Conservation (phyloP, 768 basidiomycete species). For the Suillus decipiens region DNA sequence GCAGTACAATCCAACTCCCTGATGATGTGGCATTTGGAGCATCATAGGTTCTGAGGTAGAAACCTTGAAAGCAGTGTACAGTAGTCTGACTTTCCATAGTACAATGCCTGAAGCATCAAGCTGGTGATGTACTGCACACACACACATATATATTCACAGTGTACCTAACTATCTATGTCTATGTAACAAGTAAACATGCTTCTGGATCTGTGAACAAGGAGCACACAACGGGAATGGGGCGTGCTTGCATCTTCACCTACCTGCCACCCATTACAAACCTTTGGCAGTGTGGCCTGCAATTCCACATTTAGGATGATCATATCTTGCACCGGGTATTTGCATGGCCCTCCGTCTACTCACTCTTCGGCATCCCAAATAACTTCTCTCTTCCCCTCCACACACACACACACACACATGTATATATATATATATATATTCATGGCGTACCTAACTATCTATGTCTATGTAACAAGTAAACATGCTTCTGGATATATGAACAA, state of each 20-base stretch:
- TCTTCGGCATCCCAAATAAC: slow-evolving; percentile 24
- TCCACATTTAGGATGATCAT: not conserved
- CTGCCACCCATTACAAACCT: not conserved
- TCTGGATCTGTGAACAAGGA: not conserved
- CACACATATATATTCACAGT: not conserved
- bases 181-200: not conserved
- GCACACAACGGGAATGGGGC: too few relatives aligned
- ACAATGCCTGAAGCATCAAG: too few relatives aligned
- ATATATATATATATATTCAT: not conserved
- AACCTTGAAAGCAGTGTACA: too few relatives aligned
- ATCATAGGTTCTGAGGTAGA: too few relatives aligned
- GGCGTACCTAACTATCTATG: not conserved
- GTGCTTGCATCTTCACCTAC: slow-evolving; percentile 1
- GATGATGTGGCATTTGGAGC: too few relatives aligned
- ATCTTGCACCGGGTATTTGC: not conserved
- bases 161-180: not conserved
- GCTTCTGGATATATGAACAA: not conserved
- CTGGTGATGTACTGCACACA: too few relatives aligned
- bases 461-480: not conserved
- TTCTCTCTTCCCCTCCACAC: slow-evolving; percentile 33
- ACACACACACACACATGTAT: too few relatives aligned
- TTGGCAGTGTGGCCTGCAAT: too few relatives aligned
- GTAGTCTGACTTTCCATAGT: too few relatives aligned
- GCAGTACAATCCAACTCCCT: too few relatives aligned
- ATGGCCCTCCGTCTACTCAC: slow-evolving; percentile 2